Evolutionary conservation across 495 filamentous ascomycete species (phyloP).

Genomic region (Penicillium fimorum): DNA sequence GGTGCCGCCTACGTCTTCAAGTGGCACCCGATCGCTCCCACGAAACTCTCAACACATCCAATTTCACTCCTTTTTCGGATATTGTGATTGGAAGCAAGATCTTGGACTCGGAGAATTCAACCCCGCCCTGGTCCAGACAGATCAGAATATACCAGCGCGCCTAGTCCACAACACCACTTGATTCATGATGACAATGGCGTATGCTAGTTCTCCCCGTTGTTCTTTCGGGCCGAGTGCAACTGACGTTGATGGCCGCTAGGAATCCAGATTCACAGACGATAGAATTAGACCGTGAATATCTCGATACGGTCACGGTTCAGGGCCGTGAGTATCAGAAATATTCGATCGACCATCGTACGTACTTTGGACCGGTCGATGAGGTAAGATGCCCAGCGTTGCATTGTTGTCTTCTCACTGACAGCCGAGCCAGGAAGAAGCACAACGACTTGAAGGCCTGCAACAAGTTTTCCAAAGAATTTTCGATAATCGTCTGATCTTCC

Average conservation of each 20-base stretch:
- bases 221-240: not conserved
- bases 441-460: slow-evolving; percentile 71
- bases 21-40: slow-evolving; percentile 25
- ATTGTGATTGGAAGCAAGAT: slow-evolving; percentile 17
- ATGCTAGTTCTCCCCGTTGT: slow-evolving; percentile 13
- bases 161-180: slow-evolving; percentile 13
- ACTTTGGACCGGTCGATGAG: slow-evolving; percentile 82
- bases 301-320: slow-evolving; percentile 62
- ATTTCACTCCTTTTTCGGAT: slow-evolving; percentile 16
- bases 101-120: slow-evolving; percentile 18
- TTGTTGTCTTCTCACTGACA: slow-evolving; percentile 16
- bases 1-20: slow-evolving; percentile 23
- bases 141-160: slow-evolving; percentile 14
- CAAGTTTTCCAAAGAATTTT: slow-evolving; percentile 69
- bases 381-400: slow-evolving; percentile 46
- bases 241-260: slow-evolving; percentile 29
- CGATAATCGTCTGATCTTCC: slow-evolving; percentile 75
- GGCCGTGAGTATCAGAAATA: slow-evolving; percentile 71
- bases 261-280: slow-evolving; percentile 50
- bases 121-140: slow-evolving; percentile 22
- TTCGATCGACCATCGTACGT: slow-evolving; percentile 68
- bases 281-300: slow-evolving; percentile 58
- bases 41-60: slow-evolving; percentile 18
- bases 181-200: slow-evolving; percentile 35
- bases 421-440: slow-evolving; percentile 69